These are phyloP conservation scores for Volvox reticuliferus DNA, from an alignment of 139 green algal genomes.

Conservation along the genomic window DNA sequence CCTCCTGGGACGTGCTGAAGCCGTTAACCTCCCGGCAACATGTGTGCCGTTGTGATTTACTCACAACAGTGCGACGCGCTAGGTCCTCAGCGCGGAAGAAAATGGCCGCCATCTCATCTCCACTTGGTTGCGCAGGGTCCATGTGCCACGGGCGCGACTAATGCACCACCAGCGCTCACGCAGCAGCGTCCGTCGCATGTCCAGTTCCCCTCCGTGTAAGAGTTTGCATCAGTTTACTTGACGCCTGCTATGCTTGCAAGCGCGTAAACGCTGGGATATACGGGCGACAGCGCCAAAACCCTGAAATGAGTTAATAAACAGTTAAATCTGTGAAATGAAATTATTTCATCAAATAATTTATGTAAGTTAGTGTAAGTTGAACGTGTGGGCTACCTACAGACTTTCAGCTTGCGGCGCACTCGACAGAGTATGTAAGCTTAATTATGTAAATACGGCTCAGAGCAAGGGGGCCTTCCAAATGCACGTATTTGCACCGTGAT, in stretches of 20 bases:
- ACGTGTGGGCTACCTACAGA: neutral
- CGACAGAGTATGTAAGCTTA: neutral
- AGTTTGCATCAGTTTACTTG: neutral
- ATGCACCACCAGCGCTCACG: neutral
- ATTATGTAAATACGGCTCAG: neutral
- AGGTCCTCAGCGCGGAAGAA: slow-evolving; percentile 1
- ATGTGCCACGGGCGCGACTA: neutral
- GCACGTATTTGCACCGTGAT: neutral
- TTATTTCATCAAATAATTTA: neutral
- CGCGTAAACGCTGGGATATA: neutral
- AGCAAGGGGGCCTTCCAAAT: neutral
- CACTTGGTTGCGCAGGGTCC: neutral
- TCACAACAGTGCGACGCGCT: slow-evolving; percentile 28
- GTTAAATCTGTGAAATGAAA: neutral
- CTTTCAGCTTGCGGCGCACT: neutral
- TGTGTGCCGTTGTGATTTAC: neutral
- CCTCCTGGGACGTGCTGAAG: neutral
- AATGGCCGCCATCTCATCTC: neutral
- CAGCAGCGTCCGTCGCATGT: neutral
- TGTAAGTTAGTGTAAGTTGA: neutral
- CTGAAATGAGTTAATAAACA: neutral
- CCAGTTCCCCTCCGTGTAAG: neutral
- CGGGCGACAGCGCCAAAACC: neutral
- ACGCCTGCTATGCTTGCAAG: neutral
- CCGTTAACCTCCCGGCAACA: neutral